Evolutionary conservation across 306 rosid genomes (phyloP).

Genomic region (Prunus fruticosa): DNA sequence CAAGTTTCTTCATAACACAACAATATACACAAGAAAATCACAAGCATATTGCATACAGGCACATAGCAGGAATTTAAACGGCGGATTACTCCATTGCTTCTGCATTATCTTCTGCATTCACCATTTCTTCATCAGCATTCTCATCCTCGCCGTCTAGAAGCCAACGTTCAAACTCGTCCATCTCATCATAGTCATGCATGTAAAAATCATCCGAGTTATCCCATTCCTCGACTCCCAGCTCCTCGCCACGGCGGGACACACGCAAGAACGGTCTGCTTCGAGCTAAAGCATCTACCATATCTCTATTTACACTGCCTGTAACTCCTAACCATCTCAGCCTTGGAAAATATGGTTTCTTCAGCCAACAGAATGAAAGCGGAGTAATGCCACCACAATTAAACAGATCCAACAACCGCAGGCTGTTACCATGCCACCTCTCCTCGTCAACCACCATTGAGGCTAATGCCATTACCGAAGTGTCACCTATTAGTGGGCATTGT

Average conservation of each 20-base stretch:
- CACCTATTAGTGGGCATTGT: constrained; percentile 80
- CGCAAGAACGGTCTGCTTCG: constrained; percentile 78
- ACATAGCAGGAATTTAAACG: neutral
- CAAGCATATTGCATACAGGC: constrained; percentile 12
- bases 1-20: neutral
- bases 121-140: constrained; percentile 65
- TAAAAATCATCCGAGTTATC: constrained; percentile 48
- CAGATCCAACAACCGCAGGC: constrained; percentile 73
- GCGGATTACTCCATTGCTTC: constrained; percentile 31
- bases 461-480: constrained; percentile 78
- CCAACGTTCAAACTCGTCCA: constrained; percentile 85
- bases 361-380: constrained; percentile 69
- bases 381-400: constrained; percentile 90
- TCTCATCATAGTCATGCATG: constrained; percentile 65
- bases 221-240: constrained; percentile 69
- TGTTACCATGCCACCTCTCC: constrained; percentile 66
- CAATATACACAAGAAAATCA: constrained; percentile 9
- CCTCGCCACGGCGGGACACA: constrained; percentile 81
- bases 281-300: constrained; percentile 82
- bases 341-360: constrained; percentile 92
- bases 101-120: constrained; percentile 51
- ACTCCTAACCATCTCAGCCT: constrained; percentile 93
- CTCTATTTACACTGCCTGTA: constrained; percentile 72
- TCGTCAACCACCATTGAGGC: constrained; percentile 88
- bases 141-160: constrained; percentile 62